These are phyloP conservation scores for Moelleriella libera DNA, from an alignment of 2,329 filamentous ascomycete species.

Conservation along the genomic window DNA sequence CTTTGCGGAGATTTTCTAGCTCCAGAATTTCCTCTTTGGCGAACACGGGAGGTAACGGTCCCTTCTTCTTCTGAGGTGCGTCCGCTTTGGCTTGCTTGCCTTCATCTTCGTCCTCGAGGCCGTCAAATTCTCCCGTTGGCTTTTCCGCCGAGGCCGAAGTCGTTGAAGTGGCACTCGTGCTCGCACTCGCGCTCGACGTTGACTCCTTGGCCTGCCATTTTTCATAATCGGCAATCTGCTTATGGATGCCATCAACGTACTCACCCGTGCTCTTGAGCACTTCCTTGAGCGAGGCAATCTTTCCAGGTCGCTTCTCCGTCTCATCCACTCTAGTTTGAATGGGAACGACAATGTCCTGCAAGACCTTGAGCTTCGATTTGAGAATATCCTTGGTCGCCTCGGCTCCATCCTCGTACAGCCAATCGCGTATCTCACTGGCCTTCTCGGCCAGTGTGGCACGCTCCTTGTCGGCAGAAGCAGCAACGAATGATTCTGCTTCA, in stretches of 20 bases:
- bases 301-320: slow-evolving; percentile 52
- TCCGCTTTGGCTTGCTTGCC: slow-evolving; percentile 21
- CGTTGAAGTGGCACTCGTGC: slow-evolving; percentile 29
- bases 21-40: slow-evolving; percentile 55
- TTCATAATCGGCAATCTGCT: slow-evolving; percentile 56
- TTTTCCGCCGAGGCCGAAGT: slow-evolving; percentile 33
- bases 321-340: slow-evolving; percentile 66
- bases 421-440: slow-evolving; percentile 61
- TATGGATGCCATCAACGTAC: slow-evolving; percentile 56
- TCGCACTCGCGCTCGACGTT: slow-evolving; percentile 19
- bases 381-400: slow-evolving; percentile 64
- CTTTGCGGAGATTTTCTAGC: slow-evolving; percentile 47
- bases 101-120: slow-evolving; percentile 58
- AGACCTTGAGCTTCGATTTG: slow-evolving; percentile 58
- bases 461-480: slow-evolving; percentile 54
- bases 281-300: slow-evolving; percentile 52
- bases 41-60: slow-evolving; percentile 53
- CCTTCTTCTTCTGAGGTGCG: slow-evolving; percentile 25
- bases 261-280: slow-evolving; percentile 56
- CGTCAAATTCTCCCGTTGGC: slow-evolving; percentile 46
- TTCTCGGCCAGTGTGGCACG: slow-evolving; percentile 53
- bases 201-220: slow-evolving; percentile 37
- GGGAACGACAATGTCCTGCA: slow-evolving; percentile 66
- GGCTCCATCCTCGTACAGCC: slow-evolving; percentile 77
- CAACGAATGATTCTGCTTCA: slow-evolving; percentile 60